Evolutionary conservation across 352 stramenopile genomes (phyloP).

Genomic region (Phytophthora sp.): DNA sequence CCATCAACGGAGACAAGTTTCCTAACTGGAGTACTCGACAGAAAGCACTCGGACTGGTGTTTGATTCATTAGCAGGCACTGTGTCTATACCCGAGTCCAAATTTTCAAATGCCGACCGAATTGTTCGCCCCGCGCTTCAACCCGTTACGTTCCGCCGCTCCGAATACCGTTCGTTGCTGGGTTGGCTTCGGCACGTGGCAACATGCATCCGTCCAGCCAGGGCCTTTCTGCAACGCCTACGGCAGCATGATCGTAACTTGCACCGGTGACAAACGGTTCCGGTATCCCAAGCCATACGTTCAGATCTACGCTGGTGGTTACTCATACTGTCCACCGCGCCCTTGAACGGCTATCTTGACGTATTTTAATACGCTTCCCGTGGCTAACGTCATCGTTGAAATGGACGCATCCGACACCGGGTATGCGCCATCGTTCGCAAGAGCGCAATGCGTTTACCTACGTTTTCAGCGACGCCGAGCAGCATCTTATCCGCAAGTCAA

Average conservation of each 20-base stretch:
- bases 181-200: neutral
- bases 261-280: neutral
- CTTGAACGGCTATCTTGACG: neutral
- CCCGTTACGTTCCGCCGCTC: neutral
- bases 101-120: neutral
- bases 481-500: neutral
- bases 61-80: neutral
- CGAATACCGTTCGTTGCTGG: neutral
- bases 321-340: neutral
- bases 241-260: neutral
- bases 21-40: slow-evolving; percentile 2
- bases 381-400: no score
- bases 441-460: neutral
- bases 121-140: neutral
- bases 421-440: neutral
- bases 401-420: neutral
- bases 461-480: neutral
- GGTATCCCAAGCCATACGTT: neutral
- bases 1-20: slow-evolving; percentile 36
- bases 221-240: neutral
- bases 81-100: neutral
- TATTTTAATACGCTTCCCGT: neutral
- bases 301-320: neutral
- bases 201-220: no score
- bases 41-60: neutral